Conservation (phyloP, 1,139 yeast genomes). For the Candida glucosophila region DNA sequence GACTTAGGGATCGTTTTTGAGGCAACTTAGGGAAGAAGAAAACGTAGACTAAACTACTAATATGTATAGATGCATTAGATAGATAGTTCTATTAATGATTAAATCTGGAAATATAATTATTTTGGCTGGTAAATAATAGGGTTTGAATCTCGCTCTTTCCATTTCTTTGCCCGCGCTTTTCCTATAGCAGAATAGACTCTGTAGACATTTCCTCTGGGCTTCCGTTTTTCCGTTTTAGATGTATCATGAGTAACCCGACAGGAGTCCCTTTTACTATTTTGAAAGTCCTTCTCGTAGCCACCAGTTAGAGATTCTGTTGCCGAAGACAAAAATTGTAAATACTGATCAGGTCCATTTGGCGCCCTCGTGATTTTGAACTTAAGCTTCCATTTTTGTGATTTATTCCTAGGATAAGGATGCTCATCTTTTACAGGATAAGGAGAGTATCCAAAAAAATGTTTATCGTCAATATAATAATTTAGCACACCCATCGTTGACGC, state of each 20-base stretch:
- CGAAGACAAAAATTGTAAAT: slow-evolving; percentile 4
- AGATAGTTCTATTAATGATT: slow-evolving; percentile 10
- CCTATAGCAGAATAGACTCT: slow-evolving; percentile 22
- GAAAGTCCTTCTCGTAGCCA: slow-evolving; percentile 2
- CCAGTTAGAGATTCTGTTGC: slow-evolving; percentile 6
- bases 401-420: slow-evolving; percentile 8
- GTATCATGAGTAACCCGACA: slow-evolving; percentile 1
- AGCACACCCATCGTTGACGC: slow-evolving; percentile 4
- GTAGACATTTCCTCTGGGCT: slow-evolving; percentile 8
- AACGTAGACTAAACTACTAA: background rate
- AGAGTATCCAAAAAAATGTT: slow-evolving; percentile 6
- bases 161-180: slow-evolving; percentile 15
- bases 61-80: background rate
- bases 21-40: background rate
- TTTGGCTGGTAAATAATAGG: slow-evolving; percentile 13
- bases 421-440: slow-evolving; percentile 3
- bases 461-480: slow-evolving; percentile 7
- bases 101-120: slow-evolving; percentile 1
- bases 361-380: slow-evolving; percentile 5
- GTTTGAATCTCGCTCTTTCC: slow-evolving; percentile 16
- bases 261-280: slow-evolving; percentile 1
- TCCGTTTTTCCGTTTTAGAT: slow-evolving; percentile 1
- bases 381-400: slow-evolving; percentile 7
- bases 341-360: slow-evolving; percentile 4
- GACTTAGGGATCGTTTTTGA: slow-evolving; percentile 9